Conservation (phyloP, 768 basidiomycete species). For the Hydnum rufescens region DNA sequence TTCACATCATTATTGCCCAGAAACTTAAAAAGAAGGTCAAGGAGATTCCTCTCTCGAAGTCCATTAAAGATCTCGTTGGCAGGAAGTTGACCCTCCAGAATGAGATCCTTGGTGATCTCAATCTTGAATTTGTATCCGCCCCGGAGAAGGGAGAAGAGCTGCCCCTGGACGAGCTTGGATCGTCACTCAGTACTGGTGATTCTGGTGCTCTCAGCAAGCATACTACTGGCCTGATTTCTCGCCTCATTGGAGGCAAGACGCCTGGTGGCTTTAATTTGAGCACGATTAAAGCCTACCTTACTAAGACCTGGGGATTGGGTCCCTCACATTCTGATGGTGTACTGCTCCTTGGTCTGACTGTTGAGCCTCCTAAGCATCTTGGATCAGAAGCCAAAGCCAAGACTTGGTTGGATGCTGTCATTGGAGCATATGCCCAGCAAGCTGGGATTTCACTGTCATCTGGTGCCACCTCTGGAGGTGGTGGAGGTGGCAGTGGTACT, state of each 20-base stretch:
- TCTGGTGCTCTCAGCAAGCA: constrained; percentile 85
- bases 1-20: constrained; percentile 80
- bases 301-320: constrained; percentile 93
- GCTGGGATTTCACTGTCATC: constrained; percentile 68
- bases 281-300: constrained; percentile 70
- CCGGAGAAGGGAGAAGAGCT: constrained; percentile 98
- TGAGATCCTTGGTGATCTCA: constrained; percentile 92
- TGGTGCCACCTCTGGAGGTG: constrained; percentile 37
- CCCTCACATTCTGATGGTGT: constrained; percentile 75
- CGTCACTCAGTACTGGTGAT: constrained; percentile 63
- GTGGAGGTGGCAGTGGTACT: constrained; percentile 49
- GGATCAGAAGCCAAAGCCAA: constrained; percentile 83
- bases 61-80: constrained; percentile 95
- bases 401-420: constrained; percentile 77
- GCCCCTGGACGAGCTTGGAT: constrained; percentile 85
- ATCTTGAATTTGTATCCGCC: constrained; percentile 82
- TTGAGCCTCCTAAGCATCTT: constrained; percentile 87
- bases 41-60: constrained; percentile 78
- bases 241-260: constrained; percentile 90
- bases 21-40: constrained; percentile 91
- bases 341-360: constrained; percentile 73
- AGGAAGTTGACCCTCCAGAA: constrained; percentile 98
- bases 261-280: constrained; percentile 96
- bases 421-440: constrained; percentile 68
- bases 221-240: constrained; percentile 72